Evolutionary conservation across 139 green algal species (phyloP), one percentile per base, ranked within the genome.

Genomic region (Micromonas commoda): DNA sequence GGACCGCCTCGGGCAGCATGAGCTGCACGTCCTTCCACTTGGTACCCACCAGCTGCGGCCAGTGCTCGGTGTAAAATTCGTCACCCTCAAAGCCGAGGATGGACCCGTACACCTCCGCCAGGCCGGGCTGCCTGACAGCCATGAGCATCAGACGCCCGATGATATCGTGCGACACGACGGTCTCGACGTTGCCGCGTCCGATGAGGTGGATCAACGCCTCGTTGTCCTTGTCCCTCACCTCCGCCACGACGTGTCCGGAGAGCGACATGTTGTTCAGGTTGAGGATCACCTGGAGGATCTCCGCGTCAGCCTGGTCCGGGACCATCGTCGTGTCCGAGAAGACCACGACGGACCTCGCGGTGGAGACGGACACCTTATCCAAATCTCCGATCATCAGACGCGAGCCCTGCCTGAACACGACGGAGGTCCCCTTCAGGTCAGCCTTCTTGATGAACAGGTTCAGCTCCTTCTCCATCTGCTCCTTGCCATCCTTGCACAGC

Each of bases 61-160:
- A 90, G 6, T 80, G 34, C 76, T 74, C 68, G 33, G 86, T 72
- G 80, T 90, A 90, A 69, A 90, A 90, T 73, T 90, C 86, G 65
- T 77, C 76, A 38, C 81, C 85, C n/a, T 89, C 83, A 37, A 88
- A 90, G 20, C 85, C 86, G 34, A 90, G 75, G 38, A 90, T 39
- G 45, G 71, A 23, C 70, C 90, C 76, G 81, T 76, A 88, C 1
- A 88, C 82, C 1, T 31, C 31, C 34, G 86, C 84, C 9, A 90
- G 79, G 3, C 86, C 86, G 1, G 85, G 86, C 71, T 90, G 84
- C 21, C 80, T 57, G 0, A 76, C 84, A 51, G 80, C 87, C 80
- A 85, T 82, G 63, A 90, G 85, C 86, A 90, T 90, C 9, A 90
- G 64, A 45, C 86, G 82, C 13, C 86, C 85, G 60, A 88, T 86